These are phyloP conservation scores for Conidiobolus incongruus DNA, from an alignment of 371 early-diverging fungal genomes.

Conservation along the genomic window DNA sequence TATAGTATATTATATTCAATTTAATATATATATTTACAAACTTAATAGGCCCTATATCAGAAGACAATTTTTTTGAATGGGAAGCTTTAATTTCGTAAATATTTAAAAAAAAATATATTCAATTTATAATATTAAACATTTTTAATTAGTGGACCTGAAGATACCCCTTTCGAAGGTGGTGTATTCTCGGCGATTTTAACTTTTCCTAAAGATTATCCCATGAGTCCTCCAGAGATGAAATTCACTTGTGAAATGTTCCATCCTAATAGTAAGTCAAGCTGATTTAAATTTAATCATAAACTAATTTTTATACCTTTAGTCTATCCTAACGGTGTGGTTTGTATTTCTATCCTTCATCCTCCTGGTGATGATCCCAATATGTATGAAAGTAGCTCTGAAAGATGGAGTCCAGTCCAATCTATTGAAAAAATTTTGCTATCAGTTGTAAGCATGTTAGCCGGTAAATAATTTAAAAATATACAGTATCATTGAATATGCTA, in stretches of 20 bases:
- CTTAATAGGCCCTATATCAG: conserved; percentile 51
- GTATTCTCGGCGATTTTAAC: conserved; percentile 59
- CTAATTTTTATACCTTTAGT: conserved; percentile 17
- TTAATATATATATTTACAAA: neutral
- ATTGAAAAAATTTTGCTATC: conserved; percentile 92
- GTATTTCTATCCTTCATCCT: conserved; percentile 96
- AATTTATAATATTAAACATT: neutral
- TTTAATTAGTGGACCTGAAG: conserved; percentile 13
- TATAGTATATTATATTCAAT: neutral
- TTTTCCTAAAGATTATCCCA: conserved; percentile 91
- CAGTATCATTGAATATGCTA: neutral
- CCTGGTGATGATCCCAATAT: conserved; percentile 96
- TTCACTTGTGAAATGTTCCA: conserved; percentile 86
- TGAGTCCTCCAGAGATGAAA: conserved; percentile 75
- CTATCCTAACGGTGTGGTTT: conserved; percentile 93
- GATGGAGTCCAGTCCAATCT: conserved; percentile 94
- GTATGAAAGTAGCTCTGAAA: conserved; percentile 78
- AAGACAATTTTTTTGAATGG: conserved; percentile 91
- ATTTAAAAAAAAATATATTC: neutral
- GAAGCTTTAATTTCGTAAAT: conserved; percentile 81
- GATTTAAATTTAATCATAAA: neutral
- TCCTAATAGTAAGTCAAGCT: conserved; percentile 40
- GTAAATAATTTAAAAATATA: conserved; percentile 10
- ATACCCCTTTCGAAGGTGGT: conserved; percentile 81
- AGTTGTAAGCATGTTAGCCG: conserved; percentile 84